Base-by-base conservation (phyloP, 345 rosid species). In the Microcos paniculata region DNA sequence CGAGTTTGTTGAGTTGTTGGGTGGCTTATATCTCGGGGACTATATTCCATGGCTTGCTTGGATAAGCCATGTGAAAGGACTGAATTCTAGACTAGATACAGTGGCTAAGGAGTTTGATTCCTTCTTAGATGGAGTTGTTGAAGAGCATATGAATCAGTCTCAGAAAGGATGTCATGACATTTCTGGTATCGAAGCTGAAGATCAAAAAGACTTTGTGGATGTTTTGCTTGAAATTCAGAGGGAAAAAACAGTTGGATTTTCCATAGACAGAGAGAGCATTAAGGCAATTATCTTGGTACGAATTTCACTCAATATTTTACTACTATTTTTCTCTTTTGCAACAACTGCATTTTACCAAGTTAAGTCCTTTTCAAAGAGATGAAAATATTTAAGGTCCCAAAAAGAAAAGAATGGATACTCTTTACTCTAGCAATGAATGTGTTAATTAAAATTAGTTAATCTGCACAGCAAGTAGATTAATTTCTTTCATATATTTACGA, bases 31-130 rank as follows among this genome's bases (percentile, higher is more conserved):
- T 46, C 56, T 86, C 0, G 91, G 92, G 19, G 89, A 83, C 42
- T 89, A 62, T 67, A 73, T 92, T 48, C 93, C 92, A 26, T 85
- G 87, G 82, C 86, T 90, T 33, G 80, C 76, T 14, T 88, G 91
- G 92, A 30, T 85, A 7, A 82, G 78, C 62, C 19, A 56, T 76
- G 16, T 83, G 1, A 86, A 57, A 16, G 87, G 89, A 70, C 49
- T 78, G 35, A 35, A 71, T 43, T 65, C 19, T n/a, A 73, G 59
- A 30, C 18, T 78, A 0, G 78, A 82, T 4, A 80, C 65, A 72
- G 81, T 83, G 8, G 59, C 70, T 0, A 74, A 28, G 8, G 84
- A 80, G 48, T 53, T 86, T 4, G 87, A 86, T 62, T 56, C 58
- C 8, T 73, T 86, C 48, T 62, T 82, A 6, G 85, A 78, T 40